These are phyloP conservation scores for Coccomyxa sp. DNA, from an alignment of 139 green algal species.

Conservation along the genomic window DNA sequence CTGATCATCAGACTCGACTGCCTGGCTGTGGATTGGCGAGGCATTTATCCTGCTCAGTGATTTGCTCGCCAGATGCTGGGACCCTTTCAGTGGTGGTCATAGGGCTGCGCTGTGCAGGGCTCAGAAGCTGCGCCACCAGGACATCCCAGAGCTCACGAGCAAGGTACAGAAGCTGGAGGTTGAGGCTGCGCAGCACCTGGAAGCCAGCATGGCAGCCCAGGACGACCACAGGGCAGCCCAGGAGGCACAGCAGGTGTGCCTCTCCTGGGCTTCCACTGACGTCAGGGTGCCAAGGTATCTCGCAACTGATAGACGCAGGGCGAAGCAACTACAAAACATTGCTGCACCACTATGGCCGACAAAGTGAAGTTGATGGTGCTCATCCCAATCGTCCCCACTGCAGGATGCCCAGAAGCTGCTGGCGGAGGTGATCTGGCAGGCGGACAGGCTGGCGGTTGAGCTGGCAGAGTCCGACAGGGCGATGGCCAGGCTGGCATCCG, in stretches of 20 bases:
- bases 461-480: constrained; percentile 11
- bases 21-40: too few species aligned
- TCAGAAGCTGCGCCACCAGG: constrained; percentile 5
- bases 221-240: not conserved
- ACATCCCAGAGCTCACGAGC: not conserved
- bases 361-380: too few species aligned
- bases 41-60: too few species aligned
- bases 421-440: constrained; percentile 21
- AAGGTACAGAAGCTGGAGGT: constrained; percentile 10
- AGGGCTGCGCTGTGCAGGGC: not conserved
- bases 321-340: too few species aligned
- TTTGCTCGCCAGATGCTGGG: too few species aligned
- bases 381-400: too few species aligned
- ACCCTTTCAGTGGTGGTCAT: too few species aligned
- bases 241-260: not conserved
- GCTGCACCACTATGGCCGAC: too few species aligned
- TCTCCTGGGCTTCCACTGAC: too few species aligned
- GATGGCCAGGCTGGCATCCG: not conserved
- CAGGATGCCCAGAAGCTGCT: constrained; percentile 22
- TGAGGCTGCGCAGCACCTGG: not conserved
- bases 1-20: too few species aligned
- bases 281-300: too few species aligned
- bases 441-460: constrained; percentile 4
- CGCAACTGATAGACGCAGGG: too few species aligned
- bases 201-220: not conserved